Conservation (phyloP, 2,329 filamentous ascomycete genomes). For the Aspergillus novofumigatus region DNA sequence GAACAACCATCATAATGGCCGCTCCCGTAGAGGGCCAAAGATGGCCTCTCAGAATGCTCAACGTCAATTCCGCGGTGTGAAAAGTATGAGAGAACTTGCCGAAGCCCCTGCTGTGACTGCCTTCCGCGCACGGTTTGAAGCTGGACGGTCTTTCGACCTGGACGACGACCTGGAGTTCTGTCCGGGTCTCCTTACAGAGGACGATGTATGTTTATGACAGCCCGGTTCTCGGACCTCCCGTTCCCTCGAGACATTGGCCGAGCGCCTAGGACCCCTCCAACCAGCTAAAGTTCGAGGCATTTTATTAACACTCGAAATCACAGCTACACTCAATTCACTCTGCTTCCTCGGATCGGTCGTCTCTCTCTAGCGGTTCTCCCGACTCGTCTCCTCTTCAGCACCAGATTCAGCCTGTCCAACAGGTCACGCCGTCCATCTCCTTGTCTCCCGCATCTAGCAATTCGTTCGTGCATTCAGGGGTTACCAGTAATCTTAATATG, state of each 20-base stretch:
- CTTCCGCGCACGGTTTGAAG: conserved; percentile 86
- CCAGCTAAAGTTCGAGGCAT: not conserved
- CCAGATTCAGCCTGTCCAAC: conserved; percentile 66
- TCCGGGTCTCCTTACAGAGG: conserved; percentile 85
- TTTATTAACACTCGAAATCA: conserved; percentile 20
- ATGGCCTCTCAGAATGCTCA: conserved; percentile 77
- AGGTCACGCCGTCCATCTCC: conserved; percentile 67
- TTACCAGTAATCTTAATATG: conserved; percentile 62
- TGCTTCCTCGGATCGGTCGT: conserved; percentile 84
- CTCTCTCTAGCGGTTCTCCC: conserved; percentile 89
- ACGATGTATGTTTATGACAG: conserved; percentile 62
- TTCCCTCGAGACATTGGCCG: not conserved
- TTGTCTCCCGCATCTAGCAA: conserved; percentile 61
- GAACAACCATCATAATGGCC: conserved; percentile 77
- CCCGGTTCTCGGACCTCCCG: not conserved
- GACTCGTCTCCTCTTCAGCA: conserved; percentile 88
- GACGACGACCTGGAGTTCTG: conserved; percentile 97
- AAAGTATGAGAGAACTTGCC: conserved; percentile 79
- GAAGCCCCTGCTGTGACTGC: conserved; percentile 71
- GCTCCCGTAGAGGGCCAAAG: conserved; percentile 78
- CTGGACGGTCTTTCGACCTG: conserved; percentile 87
- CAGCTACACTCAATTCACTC: conserved; percentile 91
- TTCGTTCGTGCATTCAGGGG: conserved; percentile 60
- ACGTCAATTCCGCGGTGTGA: conserved; percentile 79
- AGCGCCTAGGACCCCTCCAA: not conserved